phyloP scores from a whole-genome alignment of 2,329 filamentous ascomycete species.

The Stagonosporopsis cucurbitacearum region DNA sequence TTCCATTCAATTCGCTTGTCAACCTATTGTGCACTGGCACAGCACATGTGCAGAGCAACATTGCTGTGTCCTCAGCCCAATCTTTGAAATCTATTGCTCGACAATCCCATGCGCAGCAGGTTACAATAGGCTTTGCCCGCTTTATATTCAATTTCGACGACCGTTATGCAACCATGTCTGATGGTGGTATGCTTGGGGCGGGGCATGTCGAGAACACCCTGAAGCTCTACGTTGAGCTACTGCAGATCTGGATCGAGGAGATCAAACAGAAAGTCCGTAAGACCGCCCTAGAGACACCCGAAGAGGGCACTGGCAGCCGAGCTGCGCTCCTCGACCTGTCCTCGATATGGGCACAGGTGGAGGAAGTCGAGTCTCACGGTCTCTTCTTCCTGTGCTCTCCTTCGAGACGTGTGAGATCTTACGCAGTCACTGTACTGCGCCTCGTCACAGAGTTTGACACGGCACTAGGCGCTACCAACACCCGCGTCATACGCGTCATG shows the following conservation, averaged over 20 bases:
- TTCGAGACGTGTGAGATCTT: constrained; percentile 84
- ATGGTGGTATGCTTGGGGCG: constrained; percentile 92
- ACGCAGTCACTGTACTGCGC: constrained; percentile 89
- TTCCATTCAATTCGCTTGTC: constrained; percentile 91
- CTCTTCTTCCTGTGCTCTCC: constrained; percentile 98
- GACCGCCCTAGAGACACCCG: constrained; percentile 65
- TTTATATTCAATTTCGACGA: constrained; percentile 99
- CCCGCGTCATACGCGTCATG: constrained; percentile 87
- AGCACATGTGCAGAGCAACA: constrained; percentile 90
- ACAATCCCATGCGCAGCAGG: constrained; percentile 91
- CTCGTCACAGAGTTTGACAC: constrained; percentile 93
- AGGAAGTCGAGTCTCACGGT: constrained; percentile 95
- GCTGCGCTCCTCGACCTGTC: constrained; percentile 83
- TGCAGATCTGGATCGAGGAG: constrained; percentile 98
- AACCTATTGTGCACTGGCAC: constrained; percentile 96
- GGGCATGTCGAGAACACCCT: constrained; percentile 95
- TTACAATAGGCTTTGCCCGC: constrained; percentile 93
- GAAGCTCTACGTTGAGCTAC: constrained; percentile 87
- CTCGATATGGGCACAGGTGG: constrained; percentile 88
- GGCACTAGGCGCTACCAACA: constrained; percentile 80
- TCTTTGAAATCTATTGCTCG: constrained; percentile 94
- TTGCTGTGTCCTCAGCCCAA: constrained; percentile 88
- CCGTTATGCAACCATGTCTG: constrained; percentile 95
- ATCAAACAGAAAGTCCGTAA: constrained; percentile 86
- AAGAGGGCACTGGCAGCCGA: constrained; percentile 73